Evolutionary conservation across 75 land plant species (phyloP).

Genomic region (Larix kaempferi): DNA sequence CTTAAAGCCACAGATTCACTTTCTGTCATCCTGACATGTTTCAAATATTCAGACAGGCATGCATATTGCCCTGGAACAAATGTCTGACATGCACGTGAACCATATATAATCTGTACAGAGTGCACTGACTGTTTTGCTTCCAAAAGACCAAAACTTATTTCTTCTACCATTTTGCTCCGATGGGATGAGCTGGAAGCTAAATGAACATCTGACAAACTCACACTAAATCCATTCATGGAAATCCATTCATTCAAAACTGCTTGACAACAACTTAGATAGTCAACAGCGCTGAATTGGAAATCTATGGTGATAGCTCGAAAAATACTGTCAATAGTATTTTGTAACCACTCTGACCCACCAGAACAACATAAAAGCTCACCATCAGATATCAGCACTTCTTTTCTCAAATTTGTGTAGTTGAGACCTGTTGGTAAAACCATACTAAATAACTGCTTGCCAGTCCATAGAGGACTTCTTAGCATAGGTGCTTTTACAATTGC

Average conservation of each 20-base stretch:
- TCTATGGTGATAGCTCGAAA: conserved; percentile 31
- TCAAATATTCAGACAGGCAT: conserved; percentile 12
- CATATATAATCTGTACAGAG: conserved; percentile 10
- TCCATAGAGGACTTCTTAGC: conserved; percentile 49
- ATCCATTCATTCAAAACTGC: conserved; percentile 78
- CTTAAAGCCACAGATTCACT: conserved; percentile 22
- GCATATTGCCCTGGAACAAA: background rate
- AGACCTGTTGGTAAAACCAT: conserved; percentile 56
- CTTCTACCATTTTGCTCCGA: conserved; percentile 47
- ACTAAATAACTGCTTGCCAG: conserved; percentile 72
- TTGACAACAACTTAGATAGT: conserved; percentile 51
- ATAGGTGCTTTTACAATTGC: conserved; percentile 56
- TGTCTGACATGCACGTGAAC: conserved; percentile 6
- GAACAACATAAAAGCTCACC: conserved; percentile 52
- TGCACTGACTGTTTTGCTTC: conserved; percentile 41
- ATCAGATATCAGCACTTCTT: conserved; percentile 27
- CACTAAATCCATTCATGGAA: conserved; percentile 63
- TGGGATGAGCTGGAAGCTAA: conserved; percentile 30
- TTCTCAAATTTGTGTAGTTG: conserved; percentile 24
- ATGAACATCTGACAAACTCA: conserved; percentile 65
- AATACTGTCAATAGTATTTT: conserved; percentile 28
- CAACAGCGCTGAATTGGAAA: conserved; percentile 30
- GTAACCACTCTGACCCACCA: conserved; percentile 45
- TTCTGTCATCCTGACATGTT: conserved; percentile 7
- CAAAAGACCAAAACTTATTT: conserved; percentile 38